These are phyloP conservation scores for Dendrocalamus sinicus DNA, from an alignment of 176 grass and related monocot species.

Conservation along the genomic window DNA sequence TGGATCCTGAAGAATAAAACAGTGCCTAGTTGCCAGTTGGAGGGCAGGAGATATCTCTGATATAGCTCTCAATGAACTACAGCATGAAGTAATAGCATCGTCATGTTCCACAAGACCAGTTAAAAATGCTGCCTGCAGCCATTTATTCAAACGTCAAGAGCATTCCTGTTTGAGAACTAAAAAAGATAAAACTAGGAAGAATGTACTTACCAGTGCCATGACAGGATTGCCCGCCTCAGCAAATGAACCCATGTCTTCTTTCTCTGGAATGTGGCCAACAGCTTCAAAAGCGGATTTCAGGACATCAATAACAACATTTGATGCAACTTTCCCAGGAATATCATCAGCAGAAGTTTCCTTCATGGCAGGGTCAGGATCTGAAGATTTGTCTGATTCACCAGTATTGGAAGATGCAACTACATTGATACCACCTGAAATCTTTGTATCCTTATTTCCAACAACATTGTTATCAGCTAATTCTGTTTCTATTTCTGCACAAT, in stretches of 20 bases:
- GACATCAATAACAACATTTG: slow-evolving; percentile 57
- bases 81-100: slow-evolving; percentile 54
- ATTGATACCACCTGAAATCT: slow-evolving; percentile 9
- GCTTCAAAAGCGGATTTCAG: slow-evolving; percentile 73
- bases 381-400: slow-evolving; percentile 38
- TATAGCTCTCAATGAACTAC: slow-evolving; percentile 65
- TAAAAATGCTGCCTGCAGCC: slow-evolving; percentile 69
- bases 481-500: slow-evolving; percentile 30
- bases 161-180: not conserved
- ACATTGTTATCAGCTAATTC: slow-evolving; percentile 28
- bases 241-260: slow-evolving; percentile 65
- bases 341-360: slow-evolving; percentile 15
- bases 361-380: slow-evolving; percentile 20
- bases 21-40: slow-evolving; percentile 66
- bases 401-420: not conserved
- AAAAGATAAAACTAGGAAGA: not conserved
- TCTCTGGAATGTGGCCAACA: slow-evolving; percentile 56
- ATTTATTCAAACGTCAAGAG: slow-evolving; percentile 32
- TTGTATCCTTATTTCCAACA: slow-evolving; percentile 39
- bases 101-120: slow-evolving; percentile 65
- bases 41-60: slow-evolving; percentile 64
- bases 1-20: slow-evolving; percentile 78
- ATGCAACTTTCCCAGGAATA: slow-evolving; percentile 34
- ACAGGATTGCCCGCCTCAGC: slow-evolving; percentile 76
- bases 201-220: slow-evolving; percentile 67